Percentiles rank a stretch among this genome's conserved stretches.
Conservation (phyloP, 768 basidiomycete species). For the Lactifluus pinguis region DNA sequence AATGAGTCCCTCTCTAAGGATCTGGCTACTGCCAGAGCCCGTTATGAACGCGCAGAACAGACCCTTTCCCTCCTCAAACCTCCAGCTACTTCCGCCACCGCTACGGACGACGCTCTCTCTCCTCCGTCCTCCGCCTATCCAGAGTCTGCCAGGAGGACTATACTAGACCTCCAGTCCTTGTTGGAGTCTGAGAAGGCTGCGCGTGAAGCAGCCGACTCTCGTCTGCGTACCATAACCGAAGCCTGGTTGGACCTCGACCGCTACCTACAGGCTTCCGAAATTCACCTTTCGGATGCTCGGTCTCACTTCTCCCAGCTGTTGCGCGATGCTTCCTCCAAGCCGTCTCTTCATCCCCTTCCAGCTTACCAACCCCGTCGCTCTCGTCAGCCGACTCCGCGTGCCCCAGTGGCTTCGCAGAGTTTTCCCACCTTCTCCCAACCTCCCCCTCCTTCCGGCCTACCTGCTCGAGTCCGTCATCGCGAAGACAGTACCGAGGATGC, state of each 20-base stretch:
- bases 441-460: slow-evolving; percentile 31
- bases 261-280: slow-evolving; percentile 12
- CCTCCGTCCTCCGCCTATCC: slow-evolving; percentile 7
- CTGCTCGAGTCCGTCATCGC: slow-evolving; percentile 35
- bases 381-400: not conserved
- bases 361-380: slow-evolving; percentile 9
- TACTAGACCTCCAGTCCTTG: slow-evolving; percentile 15
- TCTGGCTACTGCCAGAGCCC: slow-evolving; percentile 11
- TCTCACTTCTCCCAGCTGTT: slow-evolving; percentile 17
- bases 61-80: slow-evolving; percentile 15
- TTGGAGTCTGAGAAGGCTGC: slow-evolving; percentile 17
- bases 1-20: slow-evolving; percentile 18
- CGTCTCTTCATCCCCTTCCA: slow-evolving; percentile 12
- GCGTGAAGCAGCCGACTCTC: slow-evolving; percentile 16
- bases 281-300: slow-evolving; percentile 15
- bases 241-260: slow-evolving; percentile 19
- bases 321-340: slow-evolving; percentile 14
- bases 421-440: slow-evolving; percentile 32
- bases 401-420: slow-evolving; percentile 20
- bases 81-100: not conserved
- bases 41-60: slow-evolving; percentile 17
- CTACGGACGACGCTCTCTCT: slow-evolving; percentile 3
- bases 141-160: slow-evolving; percentile 14
- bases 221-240: slow-evolving; percentile 16
- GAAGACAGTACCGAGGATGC: slow-evolving; percentile 36